phyloP scores from a whole-genome alignment of 257 asterid genomes.

The Haberlea rhodopensis region DNA sequence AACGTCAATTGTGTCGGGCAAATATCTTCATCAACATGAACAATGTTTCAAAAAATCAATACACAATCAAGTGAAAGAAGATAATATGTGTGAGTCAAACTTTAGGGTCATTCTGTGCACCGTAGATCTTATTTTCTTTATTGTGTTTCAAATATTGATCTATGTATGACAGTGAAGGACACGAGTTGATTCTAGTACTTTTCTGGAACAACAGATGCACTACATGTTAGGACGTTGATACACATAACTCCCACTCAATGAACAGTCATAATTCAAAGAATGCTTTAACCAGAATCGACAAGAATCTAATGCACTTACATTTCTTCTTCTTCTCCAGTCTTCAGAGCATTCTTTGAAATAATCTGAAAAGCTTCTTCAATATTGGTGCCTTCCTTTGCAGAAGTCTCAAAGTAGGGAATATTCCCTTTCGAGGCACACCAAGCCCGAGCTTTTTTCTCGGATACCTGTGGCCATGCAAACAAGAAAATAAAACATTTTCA shows the following conservation, averaged over 20 bases:
- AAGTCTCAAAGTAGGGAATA: conserved; percentile 63
- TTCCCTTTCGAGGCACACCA: conserved; percentile 69
- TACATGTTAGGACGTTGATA: conserved; percentile 42
- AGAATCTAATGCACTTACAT: conserved; percentile 34
- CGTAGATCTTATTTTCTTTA: too few species aligned
- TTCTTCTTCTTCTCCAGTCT: conserved; percentile 59
- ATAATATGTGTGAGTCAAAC: conserved; percentile 20
- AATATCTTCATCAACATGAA: conserved; percentile 38
- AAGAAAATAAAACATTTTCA: conserved; percentile 3
- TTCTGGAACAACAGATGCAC: conserved; percentile 35
- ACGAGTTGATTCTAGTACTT: conserved; percentile 39
- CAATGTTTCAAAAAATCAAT: conserved; percentile 14
- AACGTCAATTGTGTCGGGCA: conserved; percentile 60
- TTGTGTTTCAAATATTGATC: too few species aligned
- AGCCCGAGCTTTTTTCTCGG: conserved; percentile 50
- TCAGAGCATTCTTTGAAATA: conserved; percentile 61
- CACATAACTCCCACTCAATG: conserved; percentile 42
- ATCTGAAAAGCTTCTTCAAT: conserved; percentile 63
- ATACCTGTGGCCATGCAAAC: conserved; percentile 29
- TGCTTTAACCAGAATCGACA: not conserved
- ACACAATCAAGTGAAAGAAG: conserved; percentile 15
- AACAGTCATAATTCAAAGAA: conserved; percentile 23
- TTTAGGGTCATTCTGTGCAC: conserved; percentile 42
- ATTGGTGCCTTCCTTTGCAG: conserved; percentile 63
- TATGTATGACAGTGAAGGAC: too few species aligned